Base-by-base conservation (phyloP, 352 stramenopile genomes). In the Globisporangium acanthophoron region DNA sequence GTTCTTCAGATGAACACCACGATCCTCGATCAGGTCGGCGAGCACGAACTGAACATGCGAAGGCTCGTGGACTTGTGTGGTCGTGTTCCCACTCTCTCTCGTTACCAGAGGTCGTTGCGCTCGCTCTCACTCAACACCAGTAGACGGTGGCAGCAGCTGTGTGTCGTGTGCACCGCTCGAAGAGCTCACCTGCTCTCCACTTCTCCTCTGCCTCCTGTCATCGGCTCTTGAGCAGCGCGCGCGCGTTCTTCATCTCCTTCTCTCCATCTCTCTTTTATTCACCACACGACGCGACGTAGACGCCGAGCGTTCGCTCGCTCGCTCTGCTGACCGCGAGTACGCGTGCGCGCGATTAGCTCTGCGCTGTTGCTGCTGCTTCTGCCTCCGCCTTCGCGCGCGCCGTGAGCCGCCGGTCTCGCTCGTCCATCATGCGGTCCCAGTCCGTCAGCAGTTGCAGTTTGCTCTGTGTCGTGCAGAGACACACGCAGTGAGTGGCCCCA, bases 401-500 rank as follows among this genome's bases (percentile, higher is more conserved):
- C 39, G 74, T 67, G 51, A 90, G 54, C 71, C 80, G 86, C 29
- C 81, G 77, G 74, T 92, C 79, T 15, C 81, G 78, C 16, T 88
- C 78, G 59, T 92, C 79, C 79, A 92, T 92, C 76, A 85, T 79
- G 55, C 78, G 77, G 68, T 92, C 81, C 79, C 79, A 92, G 65
- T 90, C 74, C 56, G 81, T 88, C 59, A 92, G 50, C 64, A 88
- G 65, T 55, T 88, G 69, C 53, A 92, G 67, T 59, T 92, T 92
- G 76, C 74, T 86, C 81, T 92, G 54, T 41, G 6, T 12, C 8
- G 40, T 13, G 35, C n/a, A 35, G 33, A 45, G 6, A 31, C 31
- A 20, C n/a, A 24, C 49, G n/a, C 49, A 13, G 33, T 39, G 31
- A 18, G 40, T 45, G 7, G n/a, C 13, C 18, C 13, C 39, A 11